phyloP scores from a whole-genome alignment of 2,329 filamentous ascomycete species.

The Capronia epimyces region DNA sequence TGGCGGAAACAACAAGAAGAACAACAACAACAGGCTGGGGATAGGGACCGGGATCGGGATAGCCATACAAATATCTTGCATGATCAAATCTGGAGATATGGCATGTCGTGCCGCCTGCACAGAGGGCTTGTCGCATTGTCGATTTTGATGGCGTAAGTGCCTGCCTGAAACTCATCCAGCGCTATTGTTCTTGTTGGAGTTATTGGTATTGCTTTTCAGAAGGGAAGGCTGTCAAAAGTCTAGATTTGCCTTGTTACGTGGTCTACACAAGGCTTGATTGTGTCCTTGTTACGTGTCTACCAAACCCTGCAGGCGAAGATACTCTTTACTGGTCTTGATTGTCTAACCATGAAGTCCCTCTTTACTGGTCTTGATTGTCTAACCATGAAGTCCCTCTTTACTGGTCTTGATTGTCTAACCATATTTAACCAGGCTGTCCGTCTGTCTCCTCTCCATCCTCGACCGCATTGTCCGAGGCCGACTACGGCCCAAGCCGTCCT shows the following conservation, averaged over 20 bases:
- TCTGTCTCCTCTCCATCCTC: slow-evolving; percentile 12
- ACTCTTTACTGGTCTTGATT: no score
- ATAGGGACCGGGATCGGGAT: not conserved
- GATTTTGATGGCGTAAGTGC: slow-evolving; percentile 18
- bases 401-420: no score
- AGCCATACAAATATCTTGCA: not conserved
- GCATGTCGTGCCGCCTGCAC: slow-evolving; percentile 15
- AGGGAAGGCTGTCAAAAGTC: no score
- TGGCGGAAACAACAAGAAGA: slow-evolving; percentile 1
- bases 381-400: no score
- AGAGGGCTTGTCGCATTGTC: slow-evolving; percentile 17
- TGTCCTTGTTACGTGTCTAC: no score
- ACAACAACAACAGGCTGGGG: not conserved
- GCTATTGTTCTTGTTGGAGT: not conserved
- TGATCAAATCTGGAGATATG: slow-evolving; percentile 20
- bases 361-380: no score
- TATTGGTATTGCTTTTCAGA: no score
- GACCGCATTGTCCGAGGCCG: slow-evolving; percentile 3
- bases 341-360: no score
- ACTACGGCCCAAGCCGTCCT: not conserved
- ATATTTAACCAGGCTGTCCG: slow-evolving; percentile 11
- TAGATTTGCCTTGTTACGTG: no score
- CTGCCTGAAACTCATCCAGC: not conserved
- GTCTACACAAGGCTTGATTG: no score
- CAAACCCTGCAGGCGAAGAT: no score